Percentiles rank a stretch among this genome's conserved stretches.
Conservation (phyloP, 2,329 filamentous ascomycete genomes). For the Fusarium denticulatum region DNA sequence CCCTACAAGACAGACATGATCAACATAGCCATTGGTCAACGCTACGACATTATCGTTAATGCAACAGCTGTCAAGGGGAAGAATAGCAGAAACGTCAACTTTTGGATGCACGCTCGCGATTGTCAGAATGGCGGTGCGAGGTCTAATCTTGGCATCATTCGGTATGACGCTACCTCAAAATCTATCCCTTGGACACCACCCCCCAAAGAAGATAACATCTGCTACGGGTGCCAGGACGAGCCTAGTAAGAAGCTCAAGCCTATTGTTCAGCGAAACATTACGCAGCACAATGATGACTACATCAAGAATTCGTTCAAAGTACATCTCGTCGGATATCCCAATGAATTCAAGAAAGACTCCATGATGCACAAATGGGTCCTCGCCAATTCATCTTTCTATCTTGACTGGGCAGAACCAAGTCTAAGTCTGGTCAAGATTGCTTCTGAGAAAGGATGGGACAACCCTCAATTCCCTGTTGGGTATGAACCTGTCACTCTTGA, state of each 20-base stretch:
- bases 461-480: background rate
- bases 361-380: slow-evolving; percentile 5
- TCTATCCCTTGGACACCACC: slow-evolving; percentile 1
- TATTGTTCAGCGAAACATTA: background rate
- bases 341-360: background rate
- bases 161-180: background rate
- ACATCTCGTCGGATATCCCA: background rate
- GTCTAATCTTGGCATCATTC: background rate
- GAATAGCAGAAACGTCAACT: background rate
- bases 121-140: background rate
- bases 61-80: background rate
- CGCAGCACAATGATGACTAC: background rate
- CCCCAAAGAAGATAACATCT: background rate
- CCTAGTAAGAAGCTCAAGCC: background rate
- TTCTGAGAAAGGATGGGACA: background rate
- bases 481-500: background rate
- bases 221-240: background rate
- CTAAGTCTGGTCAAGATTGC: slow-evolving; percentile 2
- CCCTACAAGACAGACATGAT: background rate
- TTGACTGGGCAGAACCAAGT: slow-evolving; percentile 3
- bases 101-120: slow-evolving; percentile 4
- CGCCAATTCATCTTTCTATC: background rate
- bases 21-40: background rate
- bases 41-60: background rate
- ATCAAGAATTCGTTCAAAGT: background rate